Base-by-base conservation (phyloP, 1,139 yeast species). In the Zhuliangozyma parablackwelliae region DNA sequence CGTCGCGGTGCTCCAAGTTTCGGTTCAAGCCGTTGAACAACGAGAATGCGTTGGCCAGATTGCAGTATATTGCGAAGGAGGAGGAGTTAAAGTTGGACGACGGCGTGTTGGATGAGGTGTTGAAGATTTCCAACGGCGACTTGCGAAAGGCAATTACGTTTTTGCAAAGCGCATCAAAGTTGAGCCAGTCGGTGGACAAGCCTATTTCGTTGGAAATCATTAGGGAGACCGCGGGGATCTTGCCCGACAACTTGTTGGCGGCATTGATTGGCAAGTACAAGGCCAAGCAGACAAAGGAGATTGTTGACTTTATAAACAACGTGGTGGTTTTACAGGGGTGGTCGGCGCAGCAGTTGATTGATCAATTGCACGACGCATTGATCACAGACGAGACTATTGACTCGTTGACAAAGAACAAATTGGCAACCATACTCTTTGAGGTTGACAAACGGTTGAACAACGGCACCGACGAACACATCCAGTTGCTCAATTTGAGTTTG, bases 1-100 rank as follows among this genome's bases (percentile, higher is more conserved):
- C 97, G 4, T 88, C 96, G 35, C 75, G 99, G 55, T 92, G 98
- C 62, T 87, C 97, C 33, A 92, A 92, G 57, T 94, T 92, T 60
- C 71, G 98, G 49, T 92, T 94, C 67, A 81, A 82, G 49, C 78
- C 85, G 35, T 70, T 92, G 43, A 90, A 85, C 50, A 75, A 80
- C 45, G 67, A 65, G 3, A 80, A 84, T 51, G 94, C 97, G 0
- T 59, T 87, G 40, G 65, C 59, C 9, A 71, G 98, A 48, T 65
- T 92, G 40, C 58, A 71, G 44, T 76, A 67, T 45, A 81, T 92
- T 44, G 77, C 82, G 8, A 65, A 73, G 1, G 47, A 65, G 30
- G 82, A 77, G 49, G 77, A 78, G 37, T 60, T 77, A 11, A 50
- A 64, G 1, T 68, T 87, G 29, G 55, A 55, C 21, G 61, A 60